These are phyloP conservation scores for Excoecaria agallocha DNA, from an alignment of 345 rosid species.

Conservation along the genomic window DNA sequence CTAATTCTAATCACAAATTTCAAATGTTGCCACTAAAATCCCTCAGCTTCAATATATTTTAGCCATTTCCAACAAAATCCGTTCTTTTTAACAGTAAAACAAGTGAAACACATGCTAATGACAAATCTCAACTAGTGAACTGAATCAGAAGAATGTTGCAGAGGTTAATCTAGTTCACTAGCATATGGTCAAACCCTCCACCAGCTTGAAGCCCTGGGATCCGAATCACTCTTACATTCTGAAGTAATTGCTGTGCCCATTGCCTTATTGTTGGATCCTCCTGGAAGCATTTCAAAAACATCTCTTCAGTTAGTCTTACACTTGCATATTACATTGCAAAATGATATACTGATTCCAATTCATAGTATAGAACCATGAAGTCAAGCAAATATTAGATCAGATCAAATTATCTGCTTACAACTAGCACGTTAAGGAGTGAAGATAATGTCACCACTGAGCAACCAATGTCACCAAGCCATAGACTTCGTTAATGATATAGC, in stretches of 20 bases:
- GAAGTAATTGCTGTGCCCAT: conserved; percentile 92
- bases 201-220: conserved; percentile 67
- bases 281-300: conserved; percentile 30
- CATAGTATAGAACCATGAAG: neutral
- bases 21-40: too few relatives aligned
- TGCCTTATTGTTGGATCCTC: conserved; percentile 90
- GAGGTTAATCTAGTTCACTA: conserved; percentile 41
- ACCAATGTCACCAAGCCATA: neutral
- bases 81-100: too few relatives aligned
- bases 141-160: neutral
- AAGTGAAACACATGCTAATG: neutral
- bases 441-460: neutral
- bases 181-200: conserved; percentile 72
- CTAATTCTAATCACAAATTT: too few relatives aligned
- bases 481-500: neutral
- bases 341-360: neutral
- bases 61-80: too few relatives aligned
- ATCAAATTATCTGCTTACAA: too few relatives aligned
- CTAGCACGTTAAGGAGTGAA: neutral
- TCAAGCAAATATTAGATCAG: too few relatives aligned
- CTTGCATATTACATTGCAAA: neutral
- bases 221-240: conserved; percentile 67
- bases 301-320: too few relatives aligned
- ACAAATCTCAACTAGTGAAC: neutral
- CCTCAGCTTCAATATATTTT: too few relatives aligned